Percentiles rank a stretch among this genome's conserved stretches.
Evolutionary conservation across 306 rosid species (phyloP).

Genomic region (Cicer judaicum): DNA sequence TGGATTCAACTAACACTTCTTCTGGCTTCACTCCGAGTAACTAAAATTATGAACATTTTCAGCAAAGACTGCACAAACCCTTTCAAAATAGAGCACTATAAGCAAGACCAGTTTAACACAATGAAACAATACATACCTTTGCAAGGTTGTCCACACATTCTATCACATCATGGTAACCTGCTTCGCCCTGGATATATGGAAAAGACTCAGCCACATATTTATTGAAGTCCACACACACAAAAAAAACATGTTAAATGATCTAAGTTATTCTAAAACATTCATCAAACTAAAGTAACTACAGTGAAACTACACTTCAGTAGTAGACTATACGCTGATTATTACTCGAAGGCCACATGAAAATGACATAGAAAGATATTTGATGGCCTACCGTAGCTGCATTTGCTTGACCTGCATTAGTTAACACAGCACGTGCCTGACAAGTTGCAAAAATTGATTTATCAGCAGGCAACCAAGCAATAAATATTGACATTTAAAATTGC

Average conservation of each 20-base stretch:
- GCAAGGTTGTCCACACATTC: constrained; percentile 75
- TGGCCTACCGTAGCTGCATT: constrained; percentile 87
- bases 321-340: constrained; percentile 9
- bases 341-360: constrained; percentile 13
- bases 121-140: constrained; percentile 54
- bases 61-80: constrained; percentile 27
- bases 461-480: constrained; percentile 33
- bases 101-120: constrained; percentile 22
- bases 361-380: constrained; percentile 7
- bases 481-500: constrained; percentile 10
- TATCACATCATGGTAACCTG: constrained; percentile 74
- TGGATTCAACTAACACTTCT: constrained; percentile 84
- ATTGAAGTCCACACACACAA: not conserved
- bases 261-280: constrained; percentile 4
- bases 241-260: constrained; percentile 6
- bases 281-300: constrained; percentile 4
- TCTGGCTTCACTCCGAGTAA: constrained; percentile 70
- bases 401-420: constrained; percentile 97
- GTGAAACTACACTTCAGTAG: constrained; percentile 19
- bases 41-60: constrained; percentile 52
- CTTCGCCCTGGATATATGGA: constrained; percentile 74
- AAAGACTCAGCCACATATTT: constrained; percentile 40
- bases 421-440: constrained; percentile 85
- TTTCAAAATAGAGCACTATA: constrained; percentile 13
- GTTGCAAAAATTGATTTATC: constrained; percentile 40